Base-by-base conservation (phyloP, 2,329 filamentous ascomycete species). In the Exophiala bonariae region DNA sequence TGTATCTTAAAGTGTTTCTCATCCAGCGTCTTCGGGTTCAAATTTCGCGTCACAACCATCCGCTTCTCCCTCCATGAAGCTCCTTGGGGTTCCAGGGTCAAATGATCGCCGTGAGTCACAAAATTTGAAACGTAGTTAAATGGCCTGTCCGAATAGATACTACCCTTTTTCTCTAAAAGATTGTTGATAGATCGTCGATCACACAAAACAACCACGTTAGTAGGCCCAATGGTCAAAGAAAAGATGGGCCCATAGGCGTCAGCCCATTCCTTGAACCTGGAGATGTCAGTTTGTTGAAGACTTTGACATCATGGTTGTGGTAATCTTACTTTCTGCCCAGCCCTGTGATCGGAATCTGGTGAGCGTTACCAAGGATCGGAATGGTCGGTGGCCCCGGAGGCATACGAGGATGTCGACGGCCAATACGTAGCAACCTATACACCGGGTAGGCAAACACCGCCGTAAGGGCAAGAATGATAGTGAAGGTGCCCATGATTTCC, bases 301-400 rank as follows among this genome's bases (percentile, higher is more conserved):
- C 14, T 7, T 13, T n/a, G 18, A 35, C 10, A n/a, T 9, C 6
- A 34, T 5, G 32, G 17, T 7, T 34, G 17, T 18, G 32, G 32
- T n/a, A 6, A 18, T 34, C 31, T 14, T 28, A 41, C 20, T 42
- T 34, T 10, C 11, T 41, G 22, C 11, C 63, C 57, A 1, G 71
- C 64, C 69, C 70, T 71, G 61, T 74, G 56, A 14, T 63, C 3
- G 66, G 64, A 14, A 71, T 63, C 41, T 67, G 64, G 19, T 66
- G 63, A 4, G 68, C 54, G 43, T 72, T 73, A 11, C 69, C 71
- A 3, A 75, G 58, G 17, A 74, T 40, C 1, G 71, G 71, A 0
- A 72, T 18, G 1, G 69, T 70, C 7, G 66, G 66, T 8, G 71
- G 72, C 0, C 70, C 70, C 43, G 47, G 46, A 10, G 46, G 46